phyloP scores from a whole-genome alignment of 257 asterid species.

The Ophiorrhiza pumila region DNA sequence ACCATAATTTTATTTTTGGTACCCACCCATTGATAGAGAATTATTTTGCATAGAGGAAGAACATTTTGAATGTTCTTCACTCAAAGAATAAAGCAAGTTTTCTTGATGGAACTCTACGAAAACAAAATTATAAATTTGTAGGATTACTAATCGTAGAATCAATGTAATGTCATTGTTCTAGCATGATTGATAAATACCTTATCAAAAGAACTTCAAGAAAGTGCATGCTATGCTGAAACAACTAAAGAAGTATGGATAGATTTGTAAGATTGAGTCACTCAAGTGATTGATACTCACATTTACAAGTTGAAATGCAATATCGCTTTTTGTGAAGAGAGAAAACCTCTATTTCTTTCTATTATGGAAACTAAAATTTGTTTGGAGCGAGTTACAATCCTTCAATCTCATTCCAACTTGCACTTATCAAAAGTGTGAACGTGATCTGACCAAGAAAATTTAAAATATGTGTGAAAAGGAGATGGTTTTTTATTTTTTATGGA shows the following conservation, averaged over 20 bases:
- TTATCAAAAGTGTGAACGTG: too few species aligned
- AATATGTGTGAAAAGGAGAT: too few species aligned
- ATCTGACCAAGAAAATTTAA: too few species aligned
- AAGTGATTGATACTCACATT: background rate
- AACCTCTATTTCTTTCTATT: background rate
- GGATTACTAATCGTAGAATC: background rate
- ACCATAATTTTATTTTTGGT: too few species aligned
- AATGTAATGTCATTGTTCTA: background rate
- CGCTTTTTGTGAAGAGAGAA: too few species aligned
- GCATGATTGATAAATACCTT: background rate
- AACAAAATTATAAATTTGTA: background rate
- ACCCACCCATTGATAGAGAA: too few species aligned
- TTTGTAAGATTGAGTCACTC: background rate
- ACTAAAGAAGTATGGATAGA: slow-evolving; percentile 4
- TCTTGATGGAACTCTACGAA: background rate
- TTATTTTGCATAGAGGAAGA: background rate
- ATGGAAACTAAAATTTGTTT: background rate
- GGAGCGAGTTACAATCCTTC: background rate
- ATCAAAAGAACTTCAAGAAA: slow-evolving; percentile 6
- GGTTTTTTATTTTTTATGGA: too few species aligned
- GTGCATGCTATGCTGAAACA: background rate
- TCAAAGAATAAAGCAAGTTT: background rate
- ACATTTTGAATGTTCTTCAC: background rate
- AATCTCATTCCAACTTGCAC: too few species aligned
- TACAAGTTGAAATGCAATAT: background rate